Percentiles rank a stretch among this genome's conserved stretches.
Evolutionary conservation across 192 early-diverging fungal species (phyloP).

Genomic region (Mortierella antarctica): DNA sequence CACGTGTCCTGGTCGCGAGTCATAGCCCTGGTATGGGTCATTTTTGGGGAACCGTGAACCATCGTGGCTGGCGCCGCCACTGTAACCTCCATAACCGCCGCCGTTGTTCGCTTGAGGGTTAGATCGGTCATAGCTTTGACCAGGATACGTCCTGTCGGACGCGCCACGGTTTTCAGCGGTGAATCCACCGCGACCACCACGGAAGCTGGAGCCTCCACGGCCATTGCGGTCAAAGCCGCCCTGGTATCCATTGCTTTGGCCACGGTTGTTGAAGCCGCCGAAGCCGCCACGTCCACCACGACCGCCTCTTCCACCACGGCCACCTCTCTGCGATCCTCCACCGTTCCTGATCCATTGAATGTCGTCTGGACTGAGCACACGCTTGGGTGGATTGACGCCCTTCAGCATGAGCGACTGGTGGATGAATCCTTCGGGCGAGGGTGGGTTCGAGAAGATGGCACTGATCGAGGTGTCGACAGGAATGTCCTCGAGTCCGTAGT

Average conservation of each 20-base stretch:
- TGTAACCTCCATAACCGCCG: slow-evolving; percentile 44
- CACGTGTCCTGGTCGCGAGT: slow-evolving; percentile 45
- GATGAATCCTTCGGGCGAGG: slow-evolving; percentile 20
- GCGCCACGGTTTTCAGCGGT: slow-evolving; percentile 49
- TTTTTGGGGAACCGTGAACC: slow-evolving; percentile 37
- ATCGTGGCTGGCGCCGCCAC: slow-evolving; percentile 27
- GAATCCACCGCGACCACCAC: slow-evolving; percentile 36
- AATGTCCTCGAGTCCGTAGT: slow-evolving; percentile 67
- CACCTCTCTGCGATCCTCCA: slow-evolving; percentile 53
- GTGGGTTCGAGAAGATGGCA: slow-evolving; percentile 43
- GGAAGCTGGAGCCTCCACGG: slow-evolving; percentile 29
- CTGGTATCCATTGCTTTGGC: slow-evolving; percentile 40
- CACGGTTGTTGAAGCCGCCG: slow-evolving; percentile 32
- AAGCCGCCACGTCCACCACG: slow-evolving; percentile 31
- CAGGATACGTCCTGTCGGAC: slow-evolving; percentile 39
- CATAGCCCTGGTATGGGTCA: slow-evolving; percentile 45
- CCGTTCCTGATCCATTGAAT: slow-evolving; percentile 58
- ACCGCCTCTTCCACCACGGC: slow-evolving; percentile 52
- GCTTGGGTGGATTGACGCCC: slow-evolving; percentile 37
- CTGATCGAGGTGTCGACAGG: slow-evolving; percentile 72
- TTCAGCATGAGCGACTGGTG: slow-evolving; percentile 46
- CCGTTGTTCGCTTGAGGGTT: slow-evolving; percentile 30
- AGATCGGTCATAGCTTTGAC: slow-evolving; percentile 40
- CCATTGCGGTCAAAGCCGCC: slow-evolving; percentile 41
- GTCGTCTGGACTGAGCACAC: slow-evolving; percentile 53